These are phyloP conservation scores for Saturnispora dispora DNA, from an alignment of 805 yeast genomes.

Conservation along the genomic window DNA sequence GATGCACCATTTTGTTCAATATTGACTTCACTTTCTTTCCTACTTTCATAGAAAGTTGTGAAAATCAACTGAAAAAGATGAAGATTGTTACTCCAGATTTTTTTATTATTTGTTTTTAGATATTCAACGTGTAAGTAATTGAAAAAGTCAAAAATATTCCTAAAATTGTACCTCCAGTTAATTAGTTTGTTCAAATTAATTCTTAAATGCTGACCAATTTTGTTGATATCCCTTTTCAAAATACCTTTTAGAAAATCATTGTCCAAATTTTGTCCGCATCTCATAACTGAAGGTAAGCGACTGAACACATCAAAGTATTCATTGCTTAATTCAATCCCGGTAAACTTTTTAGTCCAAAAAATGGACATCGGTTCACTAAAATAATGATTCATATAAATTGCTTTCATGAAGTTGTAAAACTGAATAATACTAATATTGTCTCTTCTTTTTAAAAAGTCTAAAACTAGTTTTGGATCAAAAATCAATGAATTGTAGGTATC, in stretches of 20 bases:
- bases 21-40: slow-evolving; percentile 10
- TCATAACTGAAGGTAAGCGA: slow-evolving; percentile 23
- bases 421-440: slow-evolving; percentile 23
- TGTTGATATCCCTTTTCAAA: slow-evolving; percentile 15
- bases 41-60: slow-evolving; percentile 14
- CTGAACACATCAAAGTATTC: slow-evolving; percentile 23
- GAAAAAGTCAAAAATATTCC: slow-evolving; percentile 22
- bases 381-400: slow-evolving; percentile 28
- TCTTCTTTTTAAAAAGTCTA: slow-evolving; percentile 20
- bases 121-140: slow-evolving; percentile 22
- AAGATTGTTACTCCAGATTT: slow-evolving; percentile 24
- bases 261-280: slow-evolving; percentile 10
- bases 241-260: slow-evolving; percentile 18
- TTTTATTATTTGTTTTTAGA: slow-evolving; percentile 10
- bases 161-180: slow-evolving; percentile 24
- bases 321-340: slow-evolving; percentile 16
- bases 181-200: slow-evolving; percentile 22
- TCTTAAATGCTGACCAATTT: slow-evolving; percentile 18
- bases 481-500: slow-evolving; percentile 26
- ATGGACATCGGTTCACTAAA: slow-evolving; percentile 27
- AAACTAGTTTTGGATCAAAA: slow-evolving; percentile 25
- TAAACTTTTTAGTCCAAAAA: slow-evolving; percentile 26
- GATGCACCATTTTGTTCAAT: not conserved
- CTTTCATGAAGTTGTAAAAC: slow-evolving; percentile 25
- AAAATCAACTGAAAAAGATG: slow-evolving; percentile 23